Base-by-base conservation (phyloP, 2,329 filamentous ascomycete genomes). In the Alternaria panax region DNA sequence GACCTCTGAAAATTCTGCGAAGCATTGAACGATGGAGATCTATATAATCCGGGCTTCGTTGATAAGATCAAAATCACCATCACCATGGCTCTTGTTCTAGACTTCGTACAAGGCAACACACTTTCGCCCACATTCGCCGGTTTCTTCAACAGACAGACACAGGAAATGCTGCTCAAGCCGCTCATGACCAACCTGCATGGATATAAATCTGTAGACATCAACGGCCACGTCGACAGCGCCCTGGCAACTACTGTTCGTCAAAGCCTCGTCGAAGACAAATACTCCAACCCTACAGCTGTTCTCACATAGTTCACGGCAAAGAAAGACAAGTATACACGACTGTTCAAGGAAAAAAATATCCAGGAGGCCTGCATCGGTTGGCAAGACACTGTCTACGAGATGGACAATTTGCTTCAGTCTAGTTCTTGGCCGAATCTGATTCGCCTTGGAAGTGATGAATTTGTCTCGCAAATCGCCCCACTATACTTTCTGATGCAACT, bases 81-180 rank as follows among this genome's bases (percentile, higher is more conserved):
- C 6, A 59, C 52, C 16, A 40, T 68, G 9, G 64, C 48, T 7
- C 63, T 46, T 3, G 27, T 41, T 11, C 14, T 61, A 14, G 28
- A 53, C 7, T 8, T 18, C 18, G 18, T 38, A n/a, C 38, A 4
- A 41, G 20, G 22, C n/a, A 36, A 7, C 16, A 47, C 18, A 4
- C 6, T 36, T n/a, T 38, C 22, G 18, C 43, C 38, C 16, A 38
- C 41, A 9, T 56, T 59, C 25, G 20, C 43, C 12, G 53, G 55
- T 7, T 68, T 66, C 62, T 70, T 68, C 51, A 61, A 64, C 1
- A 46, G 55, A 11, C 62, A 56, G 6, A 72, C 57, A 0, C 66
- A 71, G 38, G n/a, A 65, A 46, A 42, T 42, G 2, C 51, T 71
- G 3, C 51, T 71, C 9, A 48, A 45, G n/a, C 63, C 67, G 6